These are phyloP conservation scores for Bothriochloa decipiens DNA, from an alignment of 176 grass and related monocot species.

Conservation along the genomic window DNA sequence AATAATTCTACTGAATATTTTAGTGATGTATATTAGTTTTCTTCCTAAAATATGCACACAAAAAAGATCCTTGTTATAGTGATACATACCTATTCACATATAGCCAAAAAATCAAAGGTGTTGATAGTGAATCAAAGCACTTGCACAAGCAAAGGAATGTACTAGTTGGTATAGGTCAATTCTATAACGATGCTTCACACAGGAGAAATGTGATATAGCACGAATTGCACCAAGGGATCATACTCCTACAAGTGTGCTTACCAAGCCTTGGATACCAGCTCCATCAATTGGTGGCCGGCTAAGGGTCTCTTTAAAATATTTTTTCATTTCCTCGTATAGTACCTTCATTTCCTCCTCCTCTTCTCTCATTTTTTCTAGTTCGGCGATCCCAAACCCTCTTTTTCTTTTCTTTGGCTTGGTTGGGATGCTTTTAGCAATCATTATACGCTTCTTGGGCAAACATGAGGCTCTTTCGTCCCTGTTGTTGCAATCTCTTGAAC, in stretches of 20 bases:
- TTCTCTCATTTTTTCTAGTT: not conserved
- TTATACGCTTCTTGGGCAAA: not conserved
- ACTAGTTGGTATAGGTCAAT: not conserved
- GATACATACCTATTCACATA: not conserved
- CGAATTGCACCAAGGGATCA: not conserved
- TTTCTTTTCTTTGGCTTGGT: not conserved
- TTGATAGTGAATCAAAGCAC: not conserved
- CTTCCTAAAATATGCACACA: not conserved
- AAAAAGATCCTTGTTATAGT: not conserved
- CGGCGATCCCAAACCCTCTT: not conserved
- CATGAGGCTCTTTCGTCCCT: not conserved
- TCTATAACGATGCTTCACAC: not conserved
- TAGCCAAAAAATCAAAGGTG: not conserved
- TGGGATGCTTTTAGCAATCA: not conserved
- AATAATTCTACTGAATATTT: not conserved
- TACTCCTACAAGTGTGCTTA: not conserved
- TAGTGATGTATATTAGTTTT: not conserved
- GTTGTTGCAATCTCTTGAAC: not conserved
- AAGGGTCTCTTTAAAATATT: not conserved
- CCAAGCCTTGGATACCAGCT: not conserved
- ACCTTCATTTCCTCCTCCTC: conserved; percentile 1
- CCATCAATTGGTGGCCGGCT: not conserved
- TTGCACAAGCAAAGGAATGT: not conserved
- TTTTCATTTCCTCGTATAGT: not conserved
- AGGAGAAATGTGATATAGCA: too few relatives aligned